Evolutionary conservation across 225 moss, liverwort and hornwort genomes (phyloP).

Genomic region (Pleurozium schreberi): DNA sequence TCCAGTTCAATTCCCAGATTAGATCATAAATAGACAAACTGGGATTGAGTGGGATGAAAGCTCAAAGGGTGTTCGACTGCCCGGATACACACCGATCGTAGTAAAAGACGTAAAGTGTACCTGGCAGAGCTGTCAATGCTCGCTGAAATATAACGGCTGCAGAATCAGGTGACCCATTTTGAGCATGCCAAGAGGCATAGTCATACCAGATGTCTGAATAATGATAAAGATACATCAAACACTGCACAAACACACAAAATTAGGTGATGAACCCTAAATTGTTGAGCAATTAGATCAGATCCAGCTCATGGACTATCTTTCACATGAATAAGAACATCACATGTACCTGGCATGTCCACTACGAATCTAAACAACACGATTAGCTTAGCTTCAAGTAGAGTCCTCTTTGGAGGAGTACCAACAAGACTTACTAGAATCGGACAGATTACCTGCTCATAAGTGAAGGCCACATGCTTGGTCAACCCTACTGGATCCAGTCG

Average conservation of each 20-base stretch:
- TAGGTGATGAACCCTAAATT: neutral
- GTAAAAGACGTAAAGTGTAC: slow-evolving; percentile 12
- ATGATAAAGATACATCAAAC: slow-evolving; percentile 98
- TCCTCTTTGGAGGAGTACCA: neutral
- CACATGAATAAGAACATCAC: neutral
- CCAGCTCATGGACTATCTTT: neutral
- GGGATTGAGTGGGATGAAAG: neutral
- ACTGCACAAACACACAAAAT: slow-evolving; percentile 55
- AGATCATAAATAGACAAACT: neutral
- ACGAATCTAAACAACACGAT: neutral
- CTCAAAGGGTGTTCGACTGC: neutral
- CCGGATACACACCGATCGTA: neutral
- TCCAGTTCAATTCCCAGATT: neutral
- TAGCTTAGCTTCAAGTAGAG: neutral
- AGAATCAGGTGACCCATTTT: slow-evolving; percentile 69
- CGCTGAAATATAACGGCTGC: slow-evolving; percentile 74
- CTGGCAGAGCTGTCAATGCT: slow-evolving; percentile 82
- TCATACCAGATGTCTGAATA: slow-evolving; percentile 99
- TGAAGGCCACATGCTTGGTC: slow-evolving; percentile 85
- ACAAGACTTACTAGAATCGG: neutral
- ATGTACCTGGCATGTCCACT: neutral
- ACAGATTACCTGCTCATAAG: slow-evolving; percentile 72
- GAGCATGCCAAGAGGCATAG: slow-evolving; percentile 92
- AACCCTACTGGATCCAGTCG: slow-evolving; percentile 69
- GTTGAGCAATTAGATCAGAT: neutral